phyloP scores from a whole-genome alignment of 148 eudicot species.

The Tetragonia tetragonoides region DNA sequence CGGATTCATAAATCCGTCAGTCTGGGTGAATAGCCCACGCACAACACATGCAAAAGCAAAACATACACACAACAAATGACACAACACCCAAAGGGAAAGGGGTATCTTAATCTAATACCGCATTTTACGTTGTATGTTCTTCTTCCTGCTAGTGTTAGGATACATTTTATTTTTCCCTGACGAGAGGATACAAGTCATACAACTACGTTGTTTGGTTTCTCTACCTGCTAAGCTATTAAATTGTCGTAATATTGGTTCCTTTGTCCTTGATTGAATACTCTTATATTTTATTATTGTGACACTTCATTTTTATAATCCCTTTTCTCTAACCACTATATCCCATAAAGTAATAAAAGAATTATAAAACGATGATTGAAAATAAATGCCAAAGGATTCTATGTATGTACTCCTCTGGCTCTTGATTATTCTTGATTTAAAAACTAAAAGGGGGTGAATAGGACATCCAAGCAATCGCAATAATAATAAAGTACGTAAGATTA shows the following conservation, averaged over 20 bases:
- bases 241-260: neutral
- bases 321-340: slow-evolving; percentile 10
- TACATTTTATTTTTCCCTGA: no score
- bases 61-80: no score
- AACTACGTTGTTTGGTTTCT: no score
- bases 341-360: slow-evolving; percentile 2
- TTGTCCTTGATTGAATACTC: neutral
- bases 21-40: no score
- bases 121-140: no score
- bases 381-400: slow-evolving; percentile 8
- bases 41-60: no score
- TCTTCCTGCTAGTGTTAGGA: no score
- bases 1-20: no score
- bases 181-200: no score
- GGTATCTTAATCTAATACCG: neutral
- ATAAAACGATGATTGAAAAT: slow-evolving; percentile 16
- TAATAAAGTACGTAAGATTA: slow-evolving; percentile 7
- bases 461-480: slow-evolving; percentile 9
- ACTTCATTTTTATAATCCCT: no score
- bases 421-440: neutral
- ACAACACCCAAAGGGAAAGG: no score
- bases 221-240: no score
- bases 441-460: neutral
- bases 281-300: neutral
- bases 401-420: slow-evolving; percentile 1